Percentiles rank a stretch among this genome's conserved stretches.
phyloP scores from a whole-genome alignment of 371 early-diverging fungal genomes.

The Syncephalastrum monosporum region DNA sequence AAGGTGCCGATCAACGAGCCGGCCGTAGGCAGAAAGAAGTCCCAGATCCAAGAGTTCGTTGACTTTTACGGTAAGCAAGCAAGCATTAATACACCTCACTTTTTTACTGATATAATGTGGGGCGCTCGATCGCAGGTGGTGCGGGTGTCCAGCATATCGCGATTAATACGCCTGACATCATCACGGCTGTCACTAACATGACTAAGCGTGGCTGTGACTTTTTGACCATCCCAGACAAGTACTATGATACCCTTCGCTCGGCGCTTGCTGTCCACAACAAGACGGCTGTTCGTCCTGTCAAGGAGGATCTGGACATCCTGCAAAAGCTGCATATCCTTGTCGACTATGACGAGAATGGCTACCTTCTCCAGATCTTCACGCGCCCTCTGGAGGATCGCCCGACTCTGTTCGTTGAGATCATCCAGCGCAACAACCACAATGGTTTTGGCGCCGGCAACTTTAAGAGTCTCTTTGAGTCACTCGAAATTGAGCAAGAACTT shows the following conservation, averaged over 20 bases:
- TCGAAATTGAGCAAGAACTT: slow-evolving; percentile 91
- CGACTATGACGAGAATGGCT: slow-evolving; percentile 96
- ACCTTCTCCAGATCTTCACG: slow-evolving; percentile 93
- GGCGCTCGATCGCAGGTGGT: slow-evolving; percentile 30
- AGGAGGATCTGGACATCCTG: slow-evolving; percentile 80
- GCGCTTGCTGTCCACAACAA: slow-evolving; percentile 59
- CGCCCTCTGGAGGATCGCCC: slow-evolving; percentile 95
- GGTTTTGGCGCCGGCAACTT: slow-evolving; percentile 99
- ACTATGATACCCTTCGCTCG: slow-evolving; percentile 83
- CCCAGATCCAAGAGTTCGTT: slow-evolving; percentile 96
- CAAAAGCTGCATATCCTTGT: slow-evolving; percentile 89
- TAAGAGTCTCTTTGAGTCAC: slow-evolving; percentile 93
- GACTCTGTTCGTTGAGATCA: slow-evolving; percentile 94
- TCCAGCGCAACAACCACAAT: slow-evolving; percentile 92
- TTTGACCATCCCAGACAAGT: slow-evolving; percentile 82
- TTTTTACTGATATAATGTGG: background rate
- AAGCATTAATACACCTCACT: background rate
- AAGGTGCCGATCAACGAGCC: slow-evolving; percentile 99
- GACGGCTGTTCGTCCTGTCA: slow-evolving; percentile 67
- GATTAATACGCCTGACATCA: slow-evolving; percentile 84
- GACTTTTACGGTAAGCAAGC: slow-evolving; percentile 79
- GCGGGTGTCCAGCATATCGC: slow-evolving; percentile 98
- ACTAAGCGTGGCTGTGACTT: slow-evolving; percentile 90
- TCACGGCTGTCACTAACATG: slow-evolving; percentile 78
- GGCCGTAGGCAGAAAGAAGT: slow-evolving; percentile 90